Evolutionary conservation across 2,329 filamentous ascomycete genomes (phyloP).

Genomic region (Samsoniella hepiali): DNA sequence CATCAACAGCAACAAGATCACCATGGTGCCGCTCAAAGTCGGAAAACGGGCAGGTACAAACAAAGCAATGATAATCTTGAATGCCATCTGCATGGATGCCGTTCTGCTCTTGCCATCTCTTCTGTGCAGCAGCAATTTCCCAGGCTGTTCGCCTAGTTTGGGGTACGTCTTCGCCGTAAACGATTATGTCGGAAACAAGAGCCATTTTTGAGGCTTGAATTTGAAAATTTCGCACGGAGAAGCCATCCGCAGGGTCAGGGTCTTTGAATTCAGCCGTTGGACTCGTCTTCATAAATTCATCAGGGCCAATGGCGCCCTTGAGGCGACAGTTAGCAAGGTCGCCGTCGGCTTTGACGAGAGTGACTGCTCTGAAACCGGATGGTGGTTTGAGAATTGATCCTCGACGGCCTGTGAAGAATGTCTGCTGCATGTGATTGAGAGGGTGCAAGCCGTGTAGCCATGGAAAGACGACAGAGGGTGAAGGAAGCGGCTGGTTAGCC

Average conservation of each 20-base stretch:
- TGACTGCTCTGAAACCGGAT: conserved; percentile 74
- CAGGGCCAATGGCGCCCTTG: conserved; percentile 80
- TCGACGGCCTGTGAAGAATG: conserved; percentile 80
- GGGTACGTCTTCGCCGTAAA: conserved; percentile 75
- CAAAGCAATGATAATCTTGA: conserved; percentile 80
- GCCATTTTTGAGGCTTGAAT: conserved; percentile 90
- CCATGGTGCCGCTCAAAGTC: conserved; percentile 69
- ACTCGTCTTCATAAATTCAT: conserved; percentile 66
- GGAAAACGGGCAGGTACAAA: conserved; percentile 61
- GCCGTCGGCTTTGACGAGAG: conserved; percentile 84
- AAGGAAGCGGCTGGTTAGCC: conserved; percentile 76
- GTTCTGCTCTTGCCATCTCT: conserved; percentile 66
- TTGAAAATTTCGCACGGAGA: conserved; percentile 95
- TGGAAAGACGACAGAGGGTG: conserved; percentile 84
- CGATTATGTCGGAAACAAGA: conserved; percentile 83
- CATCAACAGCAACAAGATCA: conserved; percentile 72
- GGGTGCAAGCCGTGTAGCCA: conserved; percentile 94
- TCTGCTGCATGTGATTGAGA: conserved; percentile 81
- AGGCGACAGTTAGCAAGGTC: conserved; percentile 71
- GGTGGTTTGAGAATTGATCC: conserved; percentile 66
- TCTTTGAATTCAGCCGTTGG: conserved; percentile 66
- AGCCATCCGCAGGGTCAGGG: conserved; percentile 82
- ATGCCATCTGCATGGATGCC: conserved; percentile 51
- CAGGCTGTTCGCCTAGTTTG: conserved; percentile 61
- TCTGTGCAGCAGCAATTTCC: conserved; percentile 73